phyloP scores from a whole-genome alignment of 1,284 basidiomycete genomes.

The Sporisorium reilianum region DNA sequence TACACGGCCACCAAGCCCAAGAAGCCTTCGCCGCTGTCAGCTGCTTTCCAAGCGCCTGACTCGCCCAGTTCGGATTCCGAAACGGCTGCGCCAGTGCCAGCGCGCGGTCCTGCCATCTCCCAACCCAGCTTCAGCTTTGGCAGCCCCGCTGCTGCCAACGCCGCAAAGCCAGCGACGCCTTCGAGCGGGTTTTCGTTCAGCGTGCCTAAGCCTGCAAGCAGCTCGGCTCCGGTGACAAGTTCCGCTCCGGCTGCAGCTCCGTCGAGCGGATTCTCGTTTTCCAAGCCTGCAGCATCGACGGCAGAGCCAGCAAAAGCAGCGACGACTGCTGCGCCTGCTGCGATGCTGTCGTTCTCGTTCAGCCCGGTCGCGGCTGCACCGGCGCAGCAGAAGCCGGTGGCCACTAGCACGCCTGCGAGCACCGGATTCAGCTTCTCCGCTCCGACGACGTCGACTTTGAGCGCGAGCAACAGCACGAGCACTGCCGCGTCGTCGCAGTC shows the following conservation, averaged over 20 bases:
- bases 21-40: slow-evolving; percentile 58
- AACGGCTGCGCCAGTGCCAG: slow-evolving; percentile 11
- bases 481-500: background rate
- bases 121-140: slow-evolving; percentile 38
- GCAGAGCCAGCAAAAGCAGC: slow-evolving; percentile 7
- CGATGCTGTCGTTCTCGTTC: slow-evolving; percentile 31
- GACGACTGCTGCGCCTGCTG: slow-evolving; percentile 10
- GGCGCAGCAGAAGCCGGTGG: slow-evolving; percentile 7
- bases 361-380: slow-evolving; percentile 18
- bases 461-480: slow-evolving; percentile 1
- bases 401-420: slow-evolving; percentile 11
- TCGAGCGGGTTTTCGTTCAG: slow-evolving; percentile 41
- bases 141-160: slow-evolving; percentile 5
- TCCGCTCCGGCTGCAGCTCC: slow-evolving; percentile 5
- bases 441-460: slow-evolving; percentile 1
- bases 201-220: slow-evolving; percentile 18
- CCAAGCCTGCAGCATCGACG: slow-evolving; percentile 12
- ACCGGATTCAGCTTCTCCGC: slow-evolving; percentile 33
- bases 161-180: slow-evolving; percentile 16
- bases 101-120: slow-evolving; percentile 14
- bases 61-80: slow-evolving; percentile 54
- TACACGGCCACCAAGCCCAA: slow-evolving; percentile 53
- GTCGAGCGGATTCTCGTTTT: slow-evolving; percentile 24
- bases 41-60: slow-evolving; percentile 49
- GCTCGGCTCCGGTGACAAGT: slow-evolving; percentile 1